Base-by-base conservation (phyloP, 805 yeast species). In the Ogataea polymorpha region DNA sequence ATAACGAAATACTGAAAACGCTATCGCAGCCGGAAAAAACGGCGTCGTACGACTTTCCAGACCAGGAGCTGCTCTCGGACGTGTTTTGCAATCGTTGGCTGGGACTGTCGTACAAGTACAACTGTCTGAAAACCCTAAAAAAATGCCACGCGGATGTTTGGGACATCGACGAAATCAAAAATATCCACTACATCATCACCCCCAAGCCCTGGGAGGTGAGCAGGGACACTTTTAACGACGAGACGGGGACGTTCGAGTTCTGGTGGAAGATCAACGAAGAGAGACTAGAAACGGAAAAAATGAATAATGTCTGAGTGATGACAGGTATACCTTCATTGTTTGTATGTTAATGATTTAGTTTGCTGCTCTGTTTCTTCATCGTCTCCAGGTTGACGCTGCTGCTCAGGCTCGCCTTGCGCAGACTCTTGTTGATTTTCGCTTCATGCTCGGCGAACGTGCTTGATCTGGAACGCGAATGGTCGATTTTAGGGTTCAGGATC, bases 121-220 rank as follows among this genome's bases (percentile, higher is more conserved):
- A 79, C 48, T 75, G 79, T 20, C 66, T 79, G 36, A 79, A 79
- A 56, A 77, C 83, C 0, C 62, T 78, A 45, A 63, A 60, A 27
- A 31, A 44, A 16, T 55, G 70, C 42, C 84, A 78, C 55, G 15
- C 58, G 2, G 69, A 71, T 14, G 46, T 79, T 21, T 75, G 81
- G 75, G 61, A 68, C 34, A 66, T 65, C 26, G 53, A 59, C 7
- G 70, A 66, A 45, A 78, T 79, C 38, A 79, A 77, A 54, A 77
- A 74, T 45, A 65, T 78, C 31, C 84, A 78, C 56, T 78, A 72
- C 53, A 78, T 78, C 23, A 46, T 78, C 29, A 68, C 71, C 5
- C 82, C 83, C 10, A 78, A 78, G 60, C 84, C 84, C 3, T 78
- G 84, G 84, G 72, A 77, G 31, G 68, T 67, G 15, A 42, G 53